Percentiles rank a stretch among this genome's conserved stretches.
Conservation (phyloP, 371 early-diverging fungal genomes). For the Circinella minor region DNA sequence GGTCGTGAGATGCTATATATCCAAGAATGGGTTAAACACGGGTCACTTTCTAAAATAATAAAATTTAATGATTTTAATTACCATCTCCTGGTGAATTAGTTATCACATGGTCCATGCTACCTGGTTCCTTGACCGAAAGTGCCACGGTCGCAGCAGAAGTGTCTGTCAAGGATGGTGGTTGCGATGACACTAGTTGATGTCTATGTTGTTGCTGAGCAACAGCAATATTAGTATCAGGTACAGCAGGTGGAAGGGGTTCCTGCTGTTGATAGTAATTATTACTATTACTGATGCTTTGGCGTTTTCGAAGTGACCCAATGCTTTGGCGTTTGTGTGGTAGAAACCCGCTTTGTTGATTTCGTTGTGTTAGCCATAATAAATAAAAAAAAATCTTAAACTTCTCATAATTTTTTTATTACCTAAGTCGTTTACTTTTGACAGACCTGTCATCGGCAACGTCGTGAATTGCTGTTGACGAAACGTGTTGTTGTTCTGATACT, state of each 20-base stretch:
- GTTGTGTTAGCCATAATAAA: background rate
- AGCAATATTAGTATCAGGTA: background rate
- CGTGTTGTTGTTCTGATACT: slow-evolving; percentile 6
- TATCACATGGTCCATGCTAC: background rate
- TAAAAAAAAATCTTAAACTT: background rate
- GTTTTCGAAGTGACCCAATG: slow-evolving; percentile 15
- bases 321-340: slow-evolving; percentile 25
- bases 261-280: background rate
- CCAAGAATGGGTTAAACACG: slow-evolving; percentile 2
- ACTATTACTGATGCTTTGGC: slow-evolving; percentile 13
- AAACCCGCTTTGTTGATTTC: slow-evolving; percentile 12
- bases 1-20: slow-evolving; percentile 2
- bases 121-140: slow-evolving; percentile 1
- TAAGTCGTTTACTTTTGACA: slow-evolving; percentile 25
- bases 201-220: background rate
- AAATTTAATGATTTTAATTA: background rate
- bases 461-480: background rate
- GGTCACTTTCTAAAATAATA: background rate
- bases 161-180: slow-evolving; percentile 8
- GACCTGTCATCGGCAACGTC: slow-evolving; percentile 24
- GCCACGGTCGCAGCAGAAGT: slow-evolving; percentile 1
- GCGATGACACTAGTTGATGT: background rate
- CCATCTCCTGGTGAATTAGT: background rate
- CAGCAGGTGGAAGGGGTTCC: background rate
- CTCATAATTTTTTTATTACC: slow-evolving; percentile 16